Evolutionary conservation across 768 basidiomycete species (phyloP).

Genomic region (Lactarius akahatsu): DNA sequence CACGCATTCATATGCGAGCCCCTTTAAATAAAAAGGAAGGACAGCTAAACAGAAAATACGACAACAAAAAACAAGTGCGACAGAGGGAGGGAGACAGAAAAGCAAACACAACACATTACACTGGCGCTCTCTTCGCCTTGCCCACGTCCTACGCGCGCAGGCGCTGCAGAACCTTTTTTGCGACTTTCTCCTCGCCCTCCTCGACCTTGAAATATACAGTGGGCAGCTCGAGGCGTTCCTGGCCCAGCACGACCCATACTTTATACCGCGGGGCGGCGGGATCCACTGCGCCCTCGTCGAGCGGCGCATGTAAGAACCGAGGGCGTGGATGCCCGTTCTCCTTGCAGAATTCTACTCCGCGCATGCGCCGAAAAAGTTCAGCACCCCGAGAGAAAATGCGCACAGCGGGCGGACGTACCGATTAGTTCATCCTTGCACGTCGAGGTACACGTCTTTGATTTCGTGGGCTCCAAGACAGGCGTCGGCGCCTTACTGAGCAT

Average conservation of each 20-base stretch:
- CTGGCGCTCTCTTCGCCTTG: background rate
- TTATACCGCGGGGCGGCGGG: conserved; percentile 10
- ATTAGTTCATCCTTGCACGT: conserved; percentile 12
- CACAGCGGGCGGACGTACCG: conserved; percentile 3
- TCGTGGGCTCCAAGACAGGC: background rate
- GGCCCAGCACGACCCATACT: conserved; percentile 30
- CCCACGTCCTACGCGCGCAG: conserved; percentile 18
- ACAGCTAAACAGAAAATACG: too few species aligned
- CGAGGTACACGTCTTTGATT: background rate
- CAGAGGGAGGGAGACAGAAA: background rate
- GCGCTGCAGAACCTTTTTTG: conserved; percentile 29
- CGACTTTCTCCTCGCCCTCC: conserved; percentile 31
- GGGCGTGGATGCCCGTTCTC: conserved; percentile 3
- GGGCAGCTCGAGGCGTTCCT: conserved; percentile 30
- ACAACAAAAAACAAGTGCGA: background rate
- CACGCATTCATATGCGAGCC: too few species aligned
- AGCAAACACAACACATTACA: background rate
- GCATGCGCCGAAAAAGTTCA: background rate
- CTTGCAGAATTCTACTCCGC: conserved; percentile 15
- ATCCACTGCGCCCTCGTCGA: background rate
- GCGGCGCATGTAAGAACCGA: conserved; percentile 5
- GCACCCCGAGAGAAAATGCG: too few species aligned
- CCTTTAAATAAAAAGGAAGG: too few species aligned
- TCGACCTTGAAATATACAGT: conserved; percentile 14
- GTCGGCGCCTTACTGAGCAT: background rate